phyloP scores from a whole-genome alignment of 371 early-diverging fungal genomes.

The Entomophthora muscae region DNA sequence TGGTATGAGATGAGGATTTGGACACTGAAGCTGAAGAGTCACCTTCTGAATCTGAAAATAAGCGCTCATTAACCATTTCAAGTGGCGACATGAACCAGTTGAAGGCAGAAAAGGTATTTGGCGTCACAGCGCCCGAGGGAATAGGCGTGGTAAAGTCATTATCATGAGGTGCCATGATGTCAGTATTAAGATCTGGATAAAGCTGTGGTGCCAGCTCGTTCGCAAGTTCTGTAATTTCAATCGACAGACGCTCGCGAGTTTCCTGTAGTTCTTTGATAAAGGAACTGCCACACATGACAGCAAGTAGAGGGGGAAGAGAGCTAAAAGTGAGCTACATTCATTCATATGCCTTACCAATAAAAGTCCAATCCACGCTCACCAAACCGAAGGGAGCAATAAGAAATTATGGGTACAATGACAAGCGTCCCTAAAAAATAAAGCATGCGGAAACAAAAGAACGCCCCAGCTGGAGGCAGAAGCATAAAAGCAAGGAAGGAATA shows the following conservation, averaged over 20 bases:
- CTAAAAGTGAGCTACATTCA: conserved; percentile 12
- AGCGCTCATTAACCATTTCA: background rate
- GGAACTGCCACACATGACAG: conserved; percentile 39
- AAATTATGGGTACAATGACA: conserved; percentile 44
- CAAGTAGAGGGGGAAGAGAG: conserved; percentile 67
- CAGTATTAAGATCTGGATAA: conserved; percentile 53
- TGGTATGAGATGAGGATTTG: too few relatives aligned
- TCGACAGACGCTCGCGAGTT: conserved; percentile 51
- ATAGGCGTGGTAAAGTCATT: background rate
- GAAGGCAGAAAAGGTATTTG: background rate
- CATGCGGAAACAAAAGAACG: conserved; percentile 16
- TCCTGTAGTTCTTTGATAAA: conserved; percentile 33
- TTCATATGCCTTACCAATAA: conserved; percentile 32
- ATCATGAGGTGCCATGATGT: conserved; percentile 15
- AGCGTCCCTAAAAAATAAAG: conserved; percentile 28
- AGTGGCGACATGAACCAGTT: conserved; percentile 5
- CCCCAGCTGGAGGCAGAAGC: conserved; percentile 16
- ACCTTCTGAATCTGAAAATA: background rate
- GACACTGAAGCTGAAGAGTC: background rate
- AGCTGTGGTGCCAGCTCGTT: conserved; percentile 75
- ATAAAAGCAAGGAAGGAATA: conserved; percentile 37
- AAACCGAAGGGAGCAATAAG: conserved; percentile 63
- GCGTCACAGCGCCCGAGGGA: background rate
- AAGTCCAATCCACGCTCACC: conserved; percentile 82
- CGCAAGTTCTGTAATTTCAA: conserved; percentile 56